Evolutionary conservation across 768 basidiomycete species (phyloP).

Genomic region (Psilocybe cyanescens): DNA sequence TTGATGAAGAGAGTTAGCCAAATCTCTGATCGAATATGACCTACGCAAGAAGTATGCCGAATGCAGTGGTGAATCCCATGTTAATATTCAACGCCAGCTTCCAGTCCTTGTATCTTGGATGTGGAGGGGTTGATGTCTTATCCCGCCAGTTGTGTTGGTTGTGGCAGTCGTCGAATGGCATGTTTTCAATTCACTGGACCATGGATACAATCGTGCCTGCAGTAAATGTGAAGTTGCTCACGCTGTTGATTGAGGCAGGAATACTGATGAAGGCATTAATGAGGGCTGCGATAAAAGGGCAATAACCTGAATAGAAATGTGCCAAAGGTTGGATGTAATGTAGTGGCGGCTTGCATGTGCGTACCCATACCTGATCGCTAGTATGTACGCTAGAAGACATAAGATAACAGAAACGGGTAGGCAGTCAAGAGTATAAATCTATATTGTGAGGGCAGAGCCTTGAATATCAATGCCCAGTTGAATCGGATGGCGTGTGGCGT

Average conservation of each 20-base stretch:
- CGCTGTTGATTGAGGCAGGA: not conserved
- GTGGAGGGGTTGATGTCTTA: not conserved
- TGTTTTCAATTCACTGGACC: not conserved
- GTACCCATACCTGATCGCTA: not conserved
- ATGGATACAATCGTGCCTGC: not conserved
- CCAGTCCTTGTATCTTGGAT: not conserved
- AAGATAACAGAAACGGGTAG: too few species aligned
- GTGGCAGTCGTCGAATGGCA: not conserved
- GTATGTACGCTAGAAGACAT: too few species aligned
- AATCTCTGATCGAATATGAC: not conserved
- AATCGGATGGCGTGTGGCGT: too few species aligned
- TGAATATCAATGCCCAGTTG: too few species aligned
- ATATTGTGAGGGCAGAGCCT: too few species aligned
- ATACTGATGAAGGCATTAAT: not conserved
- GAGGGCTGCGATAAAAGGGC: not conserved
- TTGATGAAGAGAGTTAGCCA: not conserved
- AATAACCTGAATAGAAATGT: not conserved
- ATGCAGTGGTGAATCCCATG: not conserved
- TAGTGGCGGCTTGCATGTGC: not conserved
- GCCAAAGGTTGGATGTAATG: not conserved
- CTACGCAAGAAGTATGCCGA: not conserved
- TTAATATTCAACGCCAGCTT: not conserved
- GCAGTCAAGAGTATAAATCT: too few species aligned
- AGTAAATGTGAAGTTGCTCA: not conserved
- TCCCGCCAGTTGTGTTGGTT: not conserved